A percentile compares a stretch with the other conserved stretches of the same genome.
These are phyloP conservation scores for Carpinus viminea DNA, from an alignment of 306 rosid genomes.

Conservation along the genomic window DNA sequence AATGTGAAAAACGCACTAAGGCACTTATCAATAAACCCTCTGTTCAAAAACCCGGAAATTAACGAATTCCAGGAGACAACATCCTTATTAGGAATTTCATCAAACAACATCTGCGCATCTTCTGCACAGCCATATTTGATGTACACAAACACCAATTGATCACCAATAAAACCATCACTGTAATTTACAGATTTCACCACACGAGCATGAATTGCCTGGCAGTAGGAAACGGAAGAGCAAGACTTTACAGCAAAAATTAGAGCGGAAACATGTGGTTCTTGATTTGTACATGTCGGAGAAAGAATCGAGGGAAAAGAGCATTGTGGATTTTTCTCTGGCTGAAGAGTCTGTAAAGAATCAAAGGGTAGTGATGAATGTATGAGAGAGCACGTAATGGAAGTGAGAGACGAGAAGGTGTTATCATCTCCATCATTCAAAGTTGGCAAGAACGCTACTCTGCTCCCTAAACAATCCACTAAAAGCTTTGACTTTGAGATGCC, in stretches of 20 bases:
- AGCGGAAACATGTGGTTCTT: conserved; percentile 43
- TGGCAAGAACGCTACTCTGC: not conserved
- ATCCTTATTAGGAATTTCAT: conserved; percentile 64
- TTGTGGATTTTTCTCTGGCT: conserved; percentile 15
- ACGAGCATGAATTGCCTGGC: conserved; percentile 58
- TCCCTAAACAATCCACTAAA: not conserved
- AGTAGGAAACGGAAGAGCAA: conserved; percentile 46
- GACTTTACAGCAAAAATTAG: conserved; percentile 47
- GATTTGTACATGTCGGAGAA: not conserved
- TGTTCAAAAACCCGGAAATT: conserved; percentile 59
- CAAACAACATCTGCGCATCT: conserved; percentile 64
- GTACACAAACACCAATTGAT: conserved; percentile 59
- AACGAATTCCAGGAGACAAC: conserved; percentile 70
- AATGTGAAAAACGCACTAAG: conserved; percentile 43
- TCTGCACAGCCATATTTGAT: conserved; percentile 43
- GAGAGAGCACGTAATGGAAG: conserved; percentile 5
- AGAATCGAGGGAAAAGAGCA: conserved; percentile 12
- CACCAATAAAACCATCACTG: conserved; percentile 72
- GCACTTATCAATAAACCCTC: conserved; percentile 44
- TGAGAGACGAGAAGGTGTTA: not conserved
- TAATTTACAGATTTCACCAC: conserved; percentile 60
- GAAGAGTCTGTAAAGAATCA: conserved; percentile 22
- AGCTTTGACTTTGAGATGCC: not conserved
- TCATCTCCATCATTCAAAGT: conserved; percentile 32
- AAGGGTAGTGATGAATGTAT: not conserved